Percentiles rank a stretch among this genome's conserved stretches.
phyloP scores from a whole-genome alignment of 345 rosid species.

The Citrus reticulata region DNA sequence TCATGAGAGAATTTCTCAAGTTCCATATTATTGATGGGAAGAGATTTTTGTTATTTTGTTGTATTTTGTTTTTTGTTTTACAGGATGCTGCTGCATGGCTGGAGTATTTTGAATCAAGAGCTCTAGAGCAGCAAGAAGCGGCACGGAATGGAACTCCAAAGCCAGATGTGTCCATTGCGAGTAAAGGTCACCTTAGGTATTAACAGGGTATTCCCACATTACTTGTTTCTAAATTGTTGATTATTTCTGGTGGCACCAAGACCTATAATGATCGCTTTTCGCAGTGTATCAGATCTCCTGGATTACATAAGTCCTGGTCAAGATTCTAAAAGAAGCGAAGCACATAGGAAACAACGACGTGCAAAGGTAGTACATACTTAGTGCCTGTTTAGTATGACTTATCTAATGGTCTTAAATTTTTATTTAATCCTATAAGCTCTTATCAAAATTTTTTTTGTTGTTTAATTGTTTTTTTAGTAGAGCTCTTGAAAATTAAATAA shows the following conservation, averaged over 20 bases:
- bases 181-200: conserved; percentile 80
- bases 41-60: background rate
- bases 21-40: background rate
- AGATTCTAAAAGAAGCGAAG: conserved; percentile 45
- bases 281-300: conserved; percentile 70
- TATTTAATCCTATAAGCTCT: too few species aligned
- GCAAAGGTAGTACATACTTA: conserved; percentile 36
- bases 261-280: conserved; percentile 19
- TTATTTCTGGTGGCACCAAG: conserved; percentile 18
- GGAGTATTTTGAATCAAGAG: conserved; percentile 65
- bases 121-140: conserved; percentile 69
- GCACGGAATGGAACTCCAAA: conserved; percentile 62
- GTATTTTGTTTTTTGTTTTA: conserved; percentile 1
- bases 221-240: conserved; percentile 22
- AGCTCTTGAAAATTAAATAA: too few species aligned
- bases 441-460: too few species aligned
- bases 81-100: conserved; percentile 83
- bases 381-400: too few species aligned
- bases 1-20: background rate
- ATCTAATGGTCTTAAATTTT: too few species aligned
- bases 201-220: conserved; percentile 46
- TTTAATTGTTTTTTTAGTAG: too few species aligned
- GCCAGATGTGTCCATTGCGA: conserved; percentile 64
- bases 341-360: conserved; percentile 53
- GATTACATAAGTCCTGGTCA: conserved; percentile 60